Percentiles rank a stretch among this genome's conserved stretches.
Conservation (phyloP, 805 yeast species). For the Lachancea nothofagi region DNA sequence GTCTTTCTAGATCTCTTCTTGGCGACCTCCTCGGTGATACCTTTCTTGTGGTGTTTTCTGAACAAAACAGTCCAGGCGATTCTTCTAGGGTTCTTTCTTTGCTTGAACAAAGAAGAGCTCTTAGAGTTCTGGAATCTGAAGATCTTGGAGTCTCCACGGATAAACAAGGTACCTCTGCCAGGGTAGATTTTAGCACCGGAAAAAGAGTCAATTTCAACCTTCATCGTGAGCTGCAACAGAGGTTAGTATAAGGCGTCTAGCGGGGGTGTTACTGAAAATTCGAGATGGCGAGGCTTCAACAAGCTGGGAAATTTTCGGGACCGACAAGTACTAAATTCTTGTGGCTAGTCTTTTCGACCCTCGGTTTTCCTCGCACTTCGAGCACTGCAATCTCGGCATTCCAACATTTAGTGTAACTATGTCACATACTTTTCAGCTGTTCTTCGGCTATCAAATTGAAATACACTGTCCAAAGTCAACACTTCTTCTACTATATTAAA, state of each 20-base stretch:
- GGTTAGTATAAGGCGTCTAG: conserved; percentile 8
- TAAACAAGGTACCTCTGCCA: conserved; percentile 99
- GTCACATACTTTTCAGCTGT: conserved; percentile 26
- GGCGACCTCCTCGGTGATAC: conserved; percentile 96
- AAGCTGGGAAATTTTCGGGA: too few relatives aligned
- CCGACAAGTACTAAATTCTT: too few relatives aligned
- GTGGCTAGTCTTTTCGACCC: too few relatives aligned
- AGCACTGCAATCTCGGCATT: neutral
- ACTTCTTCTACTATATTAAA: conserved; percentile 1
- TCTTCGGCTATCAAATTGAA: conserved; percentile 14
- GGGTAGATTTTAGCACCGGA: conserved; percentile 99
- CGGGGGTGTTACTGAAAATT: neutral
- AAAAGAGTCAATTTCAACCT: conserved; percentile 99
- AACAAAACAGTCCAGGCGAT: conserved; percentile 98
- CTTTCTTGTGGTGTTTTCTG: conserved; percentile 99
- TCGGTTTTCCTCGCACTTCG: too few relatives aligned
- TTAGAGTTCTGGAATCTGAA: conserved; percentile 99
- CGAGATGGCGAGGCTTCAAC: too few relatives aligned
- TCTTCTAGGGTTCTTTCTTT: conserved; percentile 99
- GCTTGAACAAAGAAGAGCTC: conserved; percentile 96
- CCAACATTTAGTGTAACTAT: neutral
- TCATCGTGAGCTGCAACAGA: conserved; percentile 51
- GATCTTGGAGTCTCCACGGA: conserved; percentile 99
- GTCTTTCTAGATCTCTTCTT: conserved; percentile 97
- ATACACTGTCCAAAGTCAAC: neutral